Conservation (phyloP, 2,329 filamentous ascomycete species). For the Diaporthe sp. region DNA sequence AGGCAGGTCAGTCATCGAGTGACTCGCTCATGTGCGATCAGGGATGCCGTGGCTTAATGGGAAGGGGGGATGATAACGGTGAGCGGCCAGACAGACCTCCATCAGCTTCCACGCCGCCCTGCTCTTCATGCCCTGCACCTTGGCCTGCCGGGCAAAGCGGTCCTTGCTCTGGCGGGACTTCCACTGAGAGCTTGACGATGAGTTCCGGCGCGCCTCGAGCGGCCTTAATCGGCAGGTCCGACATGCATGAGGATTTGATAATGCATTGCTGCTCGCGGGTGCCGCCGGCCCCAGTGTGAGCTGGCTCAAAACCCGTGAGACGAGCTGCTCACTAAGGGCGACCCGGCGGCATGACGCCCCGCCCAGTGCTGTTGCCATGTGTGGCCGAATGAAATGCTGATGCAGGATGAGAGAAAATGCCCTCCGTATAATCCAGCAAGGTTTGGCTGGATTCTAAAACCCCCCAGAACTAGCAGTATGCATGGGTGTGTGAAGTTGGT, state of each 20-base stretch:
- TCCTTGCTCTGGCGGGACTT: constrained; percentile 82
- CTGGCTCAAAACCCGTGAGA: constrained; percentile 25
- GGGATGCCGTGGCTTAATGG: background rate
- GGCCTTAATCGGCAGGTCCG: background rate
- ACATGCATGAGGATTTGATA: background rate
- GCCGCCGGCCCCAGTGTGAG: constrained; percentile 20
- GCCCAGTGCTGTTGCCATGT: background rate
- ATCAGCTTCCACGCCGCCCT: constrained; percentile 94
- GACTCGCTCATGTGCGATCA: too few relatives aligned
- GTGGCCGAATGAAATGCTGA: background rate
- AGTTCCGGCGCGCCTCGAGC: constrained; percentile 31
- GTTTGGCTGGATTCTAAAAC: background rate
- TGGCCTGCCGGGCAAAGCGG: constrained; percentile 77
- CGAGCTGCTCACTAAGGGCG: constrained; percentile 28
- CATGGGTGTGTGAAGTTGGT: background rate
- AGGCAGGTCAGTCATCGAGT: background rate
- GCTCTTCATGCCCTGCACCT: constrained; percentile 84
- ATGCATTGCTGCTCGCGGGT: background rate
- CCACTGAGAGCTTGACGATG: constrained; percentile 81
- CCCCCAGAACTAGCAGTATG: too few relatives aligned
- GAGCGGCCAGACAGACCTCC: constrained; percentile 68
- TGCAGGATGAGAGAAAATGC: background rate
- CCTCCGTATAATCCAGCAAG: too few relatives aligned
- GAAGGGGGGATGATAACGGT: background rate
- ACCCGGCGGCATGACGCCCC: constrained; percentile 17